Conservation (phyloP, 352 stramenopile genomes). For the Peronosclerospora sorghi region DNA sequence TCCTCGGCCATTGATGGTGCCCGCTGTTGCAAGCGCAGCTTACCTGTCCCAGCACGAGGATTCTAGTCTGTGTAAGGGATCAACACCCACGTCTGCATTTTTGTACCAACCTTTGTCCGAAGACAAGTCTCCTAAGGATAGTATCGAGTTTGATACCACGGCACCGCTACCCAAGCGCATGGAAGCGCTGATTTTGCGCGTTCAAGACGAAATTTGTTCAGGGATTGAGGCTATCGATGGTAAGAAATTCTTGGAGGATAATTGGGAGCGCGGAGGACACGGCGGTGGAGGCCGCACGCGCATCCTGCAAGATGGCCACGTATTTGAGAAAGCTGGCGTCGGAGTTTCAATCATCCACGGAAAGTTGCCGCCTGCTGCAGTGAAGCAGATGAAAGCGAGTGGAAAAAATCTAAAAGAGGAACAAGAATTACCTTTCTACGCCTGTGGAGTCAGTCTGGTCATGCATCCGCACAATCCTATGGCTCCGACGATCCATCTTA, state of each 20-base stretch:
- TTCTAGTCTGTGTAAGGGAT: constrained; percentile 31
- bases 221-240: constrained; percentile 89
- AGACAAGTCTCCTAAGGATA: constrained; percentile 47
- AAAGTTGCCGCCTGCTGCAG: constrained; percentile 82
- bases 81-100: constrained; percentile 34
- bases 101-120: constrained; percentile 53
- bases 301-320: constrained; percentile 89
- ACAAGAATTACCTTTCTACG: constrained; percentile 91
- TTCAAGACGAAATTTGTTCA: constrained; percentile 80
- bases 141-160: constrained; percentile 64
- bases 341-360: constrained; percentile 97
- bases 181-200: constrained; percentile 68
- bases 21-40: constrained; percentile 12
- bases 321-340: constrained; percentile 97
- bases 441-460: constrained; percentile 91
- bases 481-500: constrained; percentile 95
- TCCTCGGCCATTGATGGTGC: constrained; percentile 15
- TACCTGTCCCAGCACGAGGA: constrained; percentile 13
- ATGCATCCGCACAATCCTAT: constrained; percentile 93
- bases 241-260: constrained; percentile 91
- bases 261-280: constrained; percentile 90
- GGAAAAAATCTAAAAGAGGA: constrained; percentile 65
- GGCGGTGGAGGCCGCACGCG: constrained; percentile 90
- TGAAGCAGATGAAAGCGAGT: constrained; percentile 70
- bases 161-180: constrained; percentile 67